Conservation (phyloP, 83 land plant species). For the Thuja plicata region DNA sequence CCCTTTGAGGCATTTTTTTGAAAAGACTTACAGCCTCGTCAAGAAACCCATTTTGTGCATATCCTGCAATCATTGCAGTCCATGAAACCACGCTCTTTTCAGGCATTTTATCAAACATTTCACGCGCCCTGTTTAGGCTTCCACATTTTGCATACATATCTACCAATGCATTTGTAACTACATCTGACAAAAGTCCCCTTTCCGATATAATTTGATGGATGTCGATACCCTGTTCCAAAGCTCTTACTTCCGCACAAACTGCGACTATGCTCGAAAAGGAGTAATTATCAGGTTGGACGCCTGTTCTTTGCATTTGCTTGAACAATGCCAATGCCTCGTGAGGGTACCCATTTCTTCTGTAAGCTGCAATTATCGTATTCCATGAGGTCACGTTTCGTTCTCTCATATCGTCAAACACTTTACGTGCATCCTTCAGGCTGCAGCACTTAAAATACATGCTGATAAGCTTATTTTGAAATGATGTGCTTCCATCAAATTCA, state of each 20-base stretch:
- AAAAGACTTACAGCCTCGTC: background rate
- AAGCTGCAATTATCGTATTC: too few species aligned
- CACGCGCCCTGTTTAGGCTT: background rate
- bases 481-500: too few species aligned
- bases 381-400: too few species aligned
- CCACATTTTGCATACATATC: background rate
- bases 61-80: background rate
- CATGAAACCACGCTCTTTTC: background rate
- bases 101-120: background rate
- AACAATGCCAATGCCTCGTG: too few species aligned
- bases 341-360: too few species aligned
- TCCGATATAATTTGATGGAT: background rate
- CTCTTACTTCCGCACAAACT: background rate
- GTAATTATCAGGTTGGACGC: background rate
- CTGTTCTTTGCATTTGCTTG: background rate
- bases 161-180: background rate
- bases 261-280: background rate
- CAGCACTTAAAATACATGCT: too few species aligned
- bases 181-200: background rate
- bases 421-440: too few species aligned
- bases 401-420: too few species aligned
- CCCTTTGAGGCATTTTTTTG: background rate
- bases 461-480: too few species aligned
- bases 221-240: background rate
- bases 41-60: background rate